These are phyloP conservation scores for Clarireedia homoeocarpa DNA, from an alignment of 2,329 filamentous ascomycete genomes.

Conservation along the genomic window DNA sequence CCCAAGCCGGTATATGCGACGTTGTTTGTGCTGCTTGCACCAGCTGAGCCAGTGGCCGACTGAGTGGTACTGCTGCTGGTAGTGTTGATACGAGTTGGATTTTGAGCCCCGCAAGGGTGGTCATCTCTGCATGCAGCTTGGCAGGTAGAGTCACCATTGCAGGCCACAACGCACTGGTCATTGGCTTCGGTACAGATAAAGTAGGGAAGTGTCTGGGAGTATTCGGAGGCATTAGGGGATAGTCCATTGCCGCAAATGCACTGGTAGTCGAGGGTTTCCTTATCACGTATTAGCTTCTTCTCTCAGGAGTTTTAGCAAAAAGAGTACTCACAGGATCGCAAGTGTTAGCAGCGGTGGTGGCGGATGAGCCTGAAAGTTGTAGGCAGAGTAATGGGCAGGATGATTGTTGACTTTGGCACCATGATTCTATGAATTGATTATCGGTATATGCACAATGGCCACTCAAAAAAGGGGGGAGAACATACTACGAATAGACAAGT, in stretches of 20 bases:
- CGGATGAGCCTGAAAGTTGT: slow-evolving; percentile 40
- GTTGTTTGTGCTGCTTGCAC: slow-evolving; percentile 21
- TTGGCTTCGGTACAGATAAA: slow-evolving; percentile 67
- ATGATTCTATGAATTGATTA: slow-evolving; percentile 39
- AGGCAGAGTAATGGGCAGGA: slow-evolving; percentile 68
- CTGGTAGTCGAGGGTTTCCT: slow-evolving; percentile 56
- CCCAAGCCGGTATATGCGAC: slow-evolving; percentile 38
- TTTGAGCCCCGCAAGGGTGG: slow-evolving; percentile 64
- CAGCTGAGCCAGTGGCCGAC: slow-evolving; percentile 34
- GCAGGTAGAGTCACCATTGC: slow-evolving; percentile 51
- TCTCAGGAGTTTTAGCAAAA: neutral
- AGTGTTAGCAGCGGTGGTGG: slow-evolving; percentile 48
- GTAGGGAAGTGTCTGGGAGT: slow-evolving; percentile 71
- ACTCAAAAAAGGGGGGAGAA: neutral
- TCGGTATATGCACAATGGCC: neutral
- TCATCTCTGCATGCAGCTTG: slow-evolving; percentile 52
- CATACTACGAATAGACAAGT: slow-evolving; percentile 35
- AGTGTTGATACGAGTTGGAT: slow-evolving; percentile 55
- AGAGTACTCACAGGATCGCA: slow-evolving; percentile 53
- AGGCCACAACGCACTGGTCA: slow-evolving; percentile 56
- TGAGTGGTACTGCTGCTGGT: slow-evolving; percentile 34
- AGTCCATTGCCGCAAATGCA: slow-evolving; percentile 64
- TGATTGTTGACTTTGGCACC: slow-evolving; percentile 57
- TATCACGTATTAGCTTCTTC: slow-evolving; percentile 24
- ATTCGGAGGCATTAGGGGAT: slow-evolving; percentile 66